These are phyloP conservation scores for Zymoseptoria pseudotritici DNA, from an alignment of 2,329 filamentous ascomycete genomes.

Conservation along the genomic window DNA sequence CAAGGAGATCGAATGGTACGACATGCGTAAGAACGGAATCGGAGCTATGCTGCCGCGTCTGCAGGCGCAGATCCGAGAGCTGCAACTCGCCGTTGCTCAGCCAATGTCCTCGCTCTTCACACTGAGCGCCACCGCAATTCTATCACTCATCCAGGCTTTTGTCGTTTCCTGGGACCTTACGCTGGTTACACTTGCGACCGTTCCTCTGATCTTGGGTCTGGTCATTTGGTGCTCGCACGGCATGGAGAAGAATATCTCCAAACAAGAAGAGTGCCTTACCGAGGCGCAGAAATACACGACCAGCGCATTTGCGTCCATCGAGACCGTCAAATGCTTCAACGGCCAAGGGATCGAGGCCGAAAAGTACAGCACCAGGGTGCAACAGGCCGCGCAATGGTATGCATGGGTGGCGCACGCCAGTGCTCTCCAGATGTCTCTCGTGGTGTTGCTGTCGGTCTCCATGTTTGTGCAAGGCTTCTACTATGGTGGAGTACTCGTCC, in stretches of 20 bases:
- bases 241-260: slow-evolving; percentile 59
- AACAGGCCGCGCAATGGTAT: slow-evolving; percentile 55
- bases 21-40: slow-evolving; percentile 62
- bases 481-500: slow-evolving; percentile 68
- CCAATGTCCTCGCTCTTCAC: slow-evolving; percentile 64
- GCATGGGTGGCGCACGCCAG: slow-evolving; percentile 60
- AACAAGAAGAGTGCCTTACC: slow-evolving; percentile 61
- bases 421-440: slow-evolving; percentile 63
- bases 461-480: slow-evolving; percentile 89
- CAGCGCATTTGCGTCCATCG: slow-evolving; percentile 65
- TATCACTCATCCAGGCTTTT: slow-evolving; percentile 64
- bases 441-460: slow-evolving; percentile 64
- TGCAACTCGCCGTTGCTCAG: slow-evolving; percentile 73
- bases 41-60: slow-evolving; percentile 63
- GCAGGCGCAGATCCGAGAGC: slow-evolving; percentile 73
- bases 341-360: slow-evolving; percentile 62
- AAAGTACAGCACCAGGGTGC: slow-evolving; percentile 55
- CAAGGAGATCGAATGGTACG: slow-evolving; percentile 77
- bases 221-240: slow-evolving; percentile 54
- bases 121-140: slow-evolving; percentile 56
- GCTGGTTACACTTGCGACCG: slow-evolving; percentile 64
- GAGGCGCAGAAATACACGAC: slow-evolving; percentile 64
- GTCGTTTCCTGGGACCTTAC: slow-evolving; percentile 79
- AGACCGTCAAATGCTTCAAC: slow-evolving; percentile 81
- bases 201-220: slow-evolving; percentile 59